Conservation (phyloP, 345 rosid genomes). For the Limnanthes douglasii region DNA sequence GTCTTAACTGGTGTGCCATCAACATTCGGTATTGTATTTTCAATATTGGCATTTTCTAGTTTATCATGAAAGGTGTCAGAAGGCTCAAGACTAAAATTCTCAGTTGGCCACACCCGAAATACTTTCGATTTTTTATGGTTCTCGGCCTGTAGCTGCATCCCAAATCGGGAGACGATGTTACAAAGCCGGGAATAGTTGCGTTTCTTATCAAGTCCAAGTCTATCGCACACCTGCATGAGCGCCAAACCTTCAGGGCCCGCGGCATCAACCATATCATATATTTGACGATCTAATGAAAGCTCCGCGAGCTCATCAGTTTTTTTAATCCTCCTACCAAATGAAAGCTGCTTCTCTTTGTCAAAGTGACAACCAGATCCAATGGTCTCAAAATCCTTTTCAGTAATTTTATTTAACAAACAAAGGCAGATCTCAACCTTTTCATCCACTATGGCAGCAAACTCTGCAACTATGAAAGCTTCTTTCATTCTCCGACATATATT, state of each 20-base stretch:
- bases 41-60: slow-evolving; percentile 13
- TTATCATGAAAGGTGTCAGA: slow-evolving; percentile 27
- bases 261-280: slow-evolving; percentile 75
- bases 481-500: slow-evolving; percentile 60
- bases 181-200: slow-evolving; percentile 51
- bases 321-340: slow-evolving; percentile 53
- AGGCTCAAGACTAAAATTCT: slow-evolving; percentile 24
- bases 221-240: slow-evolving; percentile 59
- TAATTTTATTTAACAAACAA: slow-evolving; percentile 35
- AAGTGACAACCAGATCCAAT: slow-evolving; percentile 16
- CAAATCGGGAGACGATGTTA: slow-evolving; percentile 52
- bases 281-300: slow-evolving; percentile 72
- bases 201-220: slow-evolving; percentile 80
- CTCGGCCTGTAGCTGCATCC: slow-evolving; percentile 62
- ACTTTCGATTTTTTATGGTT: slow-evolving; percentile 47
- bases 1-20: too few relatives aligned
- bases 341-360: slow-evolving; percentile 26
- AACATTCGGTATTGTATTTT: slow-evolving; percentile 13
- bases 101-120: slow-evolving; percentile 66
- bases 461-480: slow-evolving; percentile 58
- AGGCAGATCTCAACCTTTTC: slow-evolving; percentile 64
- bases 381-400: slow-evolving; percentile 24
- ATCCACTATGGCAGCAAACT: slow-evolving; percentile 65
- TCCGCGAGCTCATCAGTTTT: slow-evolving; percentile 59
- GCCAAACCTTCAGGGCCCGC: slow-evolving; percentile 60